These are phyloP conservation scores for Bertia moriformis DNA, from an alignment of 2,329 filamentous ascomycete species.

Conservation along the genomic window DNA sequence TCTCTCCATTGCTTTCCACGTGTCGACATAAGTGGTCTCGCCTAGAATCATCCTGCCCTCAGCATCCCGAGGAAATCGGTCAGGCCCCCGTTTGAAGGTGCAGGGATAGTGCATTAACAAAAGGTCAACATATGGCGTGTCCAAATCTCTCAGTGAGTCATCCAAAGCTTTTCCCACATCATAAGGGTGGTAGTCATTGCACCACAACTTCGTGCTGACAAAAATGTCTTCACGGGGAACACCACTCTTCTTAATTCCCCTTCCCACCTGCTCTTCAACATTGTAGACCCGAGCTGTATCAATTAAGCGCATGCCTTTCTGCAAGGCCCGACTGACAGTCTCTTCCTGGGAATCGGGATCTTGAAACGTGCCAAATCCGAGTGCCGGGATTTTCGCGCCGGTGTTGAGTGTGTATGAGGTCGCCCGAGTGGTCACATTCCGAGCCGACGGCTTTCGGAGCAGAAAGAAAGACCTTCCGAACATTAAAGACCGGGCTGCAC, in stretches of 20 bases:
- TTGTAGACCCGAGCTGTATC: conserved; percentile 13
- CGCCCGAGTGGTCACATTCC: neutral
- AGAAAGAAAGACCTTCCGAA: no score
- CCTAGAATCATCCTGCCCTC: conserved; percentile 7
- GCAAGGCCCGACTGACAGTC: conserved; percentile 10
- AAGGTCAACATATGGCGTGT: conserved; percentile 15
- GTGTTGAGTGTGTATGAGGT: conserved; percentile 8
- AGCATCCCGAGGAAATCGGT: conserved; percentile 7
- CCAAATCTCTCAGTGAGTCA: conserved; percentile 13
- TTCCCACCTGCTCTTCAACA: conserved; percentile 8
- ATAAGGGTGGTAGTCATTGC: conserved; percentile 14
- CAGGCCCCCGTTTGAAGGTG: conserved; percentile 8
- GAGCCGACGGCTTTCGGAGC: no score
- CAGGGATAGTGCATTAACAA: conserved; percentile 14
- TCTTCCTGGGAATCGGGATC: conserved; percentile 12
- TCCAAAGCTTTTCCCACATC: conserved; percentile 13
- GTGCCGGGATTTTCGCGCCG: conserved; percentile 11
- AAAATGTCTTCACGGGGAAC: conserved; percentile 14
- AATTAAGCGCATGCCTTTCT: conserved; percentile 18
- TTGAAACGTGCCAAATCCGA: conserved; percentile 14
- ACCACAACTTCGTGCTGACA: conserved; percentile 17
- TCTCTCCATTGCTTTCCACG: conserved; percentile 15
- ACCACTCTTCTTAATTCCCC: conserved; percentile 9
- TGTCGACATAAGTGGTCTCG: conserved; percentile 10
- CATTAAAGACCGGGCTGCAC: no score